These are phyloP conservation scores for Rhodotorula sp. DNA, from an alignment of 1,284 basidiomycete genomes.

Conservation along the genomic window DNA sequence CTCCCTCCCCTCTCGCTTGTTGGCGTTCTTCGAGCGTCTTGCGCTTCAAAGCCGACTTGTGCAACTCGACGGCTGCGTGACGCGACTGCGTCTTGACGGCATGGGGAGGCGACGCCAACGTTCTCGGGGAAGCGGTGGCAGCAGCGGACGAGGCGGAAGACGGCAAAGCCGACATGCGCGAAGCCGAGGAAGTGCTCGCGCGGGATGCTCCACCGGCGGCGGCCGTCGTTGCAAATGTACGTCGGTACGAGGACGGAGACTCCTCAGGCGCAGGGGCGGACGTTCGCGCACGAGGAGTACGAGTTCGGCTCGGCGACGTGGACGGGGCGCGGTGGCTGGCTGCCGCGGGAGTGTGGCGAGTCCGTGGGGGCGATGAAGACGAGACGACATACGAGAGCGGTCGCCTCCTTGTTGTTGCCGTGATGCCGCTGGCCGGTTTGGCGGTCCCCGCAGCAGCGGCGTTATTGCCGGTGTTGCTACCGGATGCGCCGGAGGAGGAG, in stretches of 20 bases:
- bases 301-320: not conserved
- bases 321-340: not conserved
- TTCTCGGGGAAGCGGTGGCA: not conserved
- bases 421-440: no score
- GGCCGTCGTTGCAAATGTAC: not conserved
- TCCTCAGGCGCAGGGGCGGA: not conserved
- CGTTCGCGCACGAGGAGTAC: not conserved
- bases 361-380: not conserved
- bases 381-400: not conserved
- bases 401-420: not conserved
- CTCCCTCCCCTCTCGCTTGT: not conserved
- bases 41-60: slow-evolving; percentile 16
- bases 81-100: not conserved
- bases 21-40: slow-evolving; percentile 6
- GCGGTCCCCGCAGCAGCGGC: no score
- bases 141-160: not conserved
- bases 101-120: not conserved
- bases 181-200: not conserved
- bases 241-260: not conserved
- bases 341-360: not conserved
- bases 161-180: not conserved
- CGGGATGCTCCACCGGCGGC: not conserved
- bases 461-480: not conserved
- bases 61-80: slow-evolving; percentile 2
- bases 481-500: not conserved